phyloP scores from a whole-genome alignment of 352 stramenopile genomes.

The Pythium aristosporum region DNA sequence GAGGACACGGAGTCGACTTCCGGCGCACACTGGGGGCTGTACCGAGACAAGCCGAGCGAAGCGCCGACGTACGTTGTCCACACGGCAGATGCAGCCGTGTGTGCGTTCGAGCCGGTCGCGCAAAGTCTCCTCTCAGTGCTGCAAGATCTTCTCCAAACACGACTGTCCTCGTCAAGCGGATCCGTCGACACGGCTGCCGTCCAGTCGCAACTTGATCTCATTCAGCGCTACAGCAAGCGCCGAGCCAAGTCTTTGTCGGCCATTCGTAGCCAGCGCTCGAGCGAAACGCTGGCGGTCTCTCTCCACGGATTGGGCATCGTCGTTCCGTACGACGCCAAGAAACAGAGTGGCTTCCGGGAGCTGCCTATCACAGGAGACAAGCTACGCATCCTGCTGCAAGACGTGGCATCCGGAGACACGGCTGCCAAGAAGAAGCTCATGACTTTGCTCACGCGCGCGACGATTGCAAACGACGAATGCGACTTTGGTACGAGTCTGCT shows the following conservation, averaged over 20 bases:
- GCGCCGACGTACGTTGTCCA: slow-evolving; percentile 42
- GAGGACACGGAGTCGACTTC: slow-evolving; percentile 17
- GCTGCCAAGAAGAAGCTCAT: slow-evolving; percentile 37
- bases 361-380: slow-evolving; percentile 37
- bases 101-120: slow-evolving; percentile 39
- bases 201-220: slow-evolving; percentile 2
- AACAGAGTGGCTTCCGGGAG: slow-evolving; percentile 51
- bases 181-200: neutral
- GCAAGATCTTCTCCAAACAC: slow-evolving; percentile 4
- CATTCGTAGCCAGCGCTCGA: slow-evolving; percentile 32
- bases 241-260: slow-evolving; percentile 11
- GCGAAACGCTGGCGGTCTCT: slow-evolving; percentile 34
- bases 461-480: slow-evolving; percentile 69
- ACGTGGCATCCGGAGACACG: slow-evolving; percentile 22
- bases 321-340: slow-evolving; percentile 49
- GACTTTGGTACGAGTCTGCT: slow-evolving; percentile 67
- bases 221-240: neutral
- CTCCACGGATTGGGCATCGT: slow-evolving; percentile 52
- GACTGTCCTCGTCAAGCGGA: neutral
- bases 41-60: slow-evolving; percentile 45
- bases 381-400: slow-evolving; percentile 35
- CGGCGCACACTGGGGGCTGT: slow-evolving; percentile 50
- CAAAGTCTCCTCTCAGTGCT: slow-evolving; percentile 44
- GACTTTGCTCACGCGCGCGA: slow-evolving; percentile 59
- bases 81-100: slow-evolving; percentile 28